A percentile compares a stretch with the other conserved stretches of the same genome.
Evolutionary conservation across 2,329 filamentous ascomycete genomes (phyloP).

Genomic region (Colletotrichum chlorophyti): DNA sequence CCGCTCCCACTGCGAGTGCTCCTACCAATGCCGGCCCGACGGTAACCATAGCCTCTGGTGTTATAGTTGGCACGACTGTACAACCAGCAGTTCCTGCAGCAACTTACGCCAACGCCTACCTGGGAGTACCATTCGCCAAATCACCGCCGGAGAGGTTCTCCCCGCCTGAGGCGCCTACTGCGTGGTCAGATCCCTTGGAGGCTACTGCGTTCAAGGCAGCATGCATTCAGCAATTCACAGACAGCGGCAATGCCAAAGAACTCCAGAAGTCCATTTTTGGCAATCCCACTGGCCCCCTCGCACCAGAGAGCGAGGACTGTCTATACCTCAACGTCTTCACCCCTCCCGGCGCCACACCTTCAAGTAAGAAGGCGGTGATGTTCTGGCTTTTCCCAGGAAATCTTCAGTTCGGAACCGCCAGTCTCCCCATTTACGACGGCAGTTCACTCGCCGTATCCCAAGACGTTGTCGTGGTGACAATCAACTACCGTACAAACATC

Average conservation of each 20-base stretch:
- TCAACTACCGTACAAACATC: slow-evolving; percentile 28
- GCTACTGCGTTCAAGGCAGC: slow-evolving; percentile 17
- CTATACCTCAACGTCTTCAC: slow-evolving; percentile 41
- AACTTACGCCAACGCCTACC: slow-evolving; percentile 15
- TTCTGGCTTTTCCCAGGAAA: slow-evolving; percentile 30
- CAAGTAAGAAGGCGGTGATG: slow-evolving; percentile 28
- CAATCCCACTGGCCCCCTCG: slow-evolving; percentile 12
- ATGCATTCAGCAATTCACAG: slow-evolving; percentile 20
- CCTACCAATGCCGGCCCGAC: slow-evolving; percentile 1
- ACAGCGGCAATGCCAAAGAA: neutral
- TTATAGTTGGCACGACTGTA: slow-evolving; percentile 7
- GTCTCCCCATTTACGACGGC: slow-evolving; percentile 22
- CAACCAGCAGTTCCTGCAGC: neutral
- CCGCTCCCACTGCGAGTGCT: no score
- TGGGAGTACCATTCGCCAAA: slow-evolving; percentile 22
- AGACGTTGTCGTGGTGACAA: slow-evolving; percentile 23
- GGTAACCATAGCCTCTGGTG: slow-evolving; percentile 10
- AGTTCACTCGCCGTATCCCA: slow-evolving; percentile 9
- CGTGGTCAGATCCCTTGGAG: neutral
- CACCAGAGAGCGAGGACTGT: slow-evolving; percentile 41
- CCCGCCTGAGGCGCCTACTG: neutral
- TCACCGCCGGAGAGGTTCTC: slow-evolving; percentile 25
- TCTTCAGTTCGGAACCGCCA: slow-evolving; percentile 25
- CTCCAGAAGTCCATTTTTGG: slow-evolving; percentile 16
- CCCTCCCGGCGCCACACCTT: slow-evolving; percentile 28